Evolutionary conservation across 208 protist genomes (phyloP).

Genomic region (Crithidia fasciculata): DNA sequence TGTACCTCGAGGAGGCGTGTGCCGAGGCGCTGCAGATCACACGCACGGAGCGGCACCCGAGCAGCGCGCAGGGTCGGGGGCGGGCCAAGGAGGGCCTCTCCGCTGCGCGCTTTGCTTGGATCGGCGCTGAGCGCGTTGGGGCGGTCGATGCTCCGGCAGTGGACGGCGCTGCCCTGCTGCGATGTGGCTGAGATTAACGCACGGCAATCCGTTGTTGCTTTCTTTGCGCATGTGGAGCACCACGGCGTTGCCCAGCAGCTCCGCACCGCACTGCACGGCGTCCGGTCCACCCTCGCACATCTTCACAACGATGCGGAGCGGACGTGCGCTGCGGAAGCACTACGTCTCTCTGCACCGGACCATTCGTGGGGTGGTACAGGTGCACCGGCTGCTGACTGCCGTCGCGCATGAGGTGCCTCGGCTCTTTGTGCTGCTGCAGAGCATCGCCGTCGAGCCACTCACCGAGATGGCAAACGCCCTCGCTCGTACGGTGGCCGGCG

Average conservation of each 20-base stretch:
- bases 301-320: slow-evolving; percentile 76
- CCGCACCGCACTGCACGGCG: slow-evolving; percentile 52
- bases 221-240: slow-evolving; percentile 58
- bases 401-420: slow-evolving; percentile 52
- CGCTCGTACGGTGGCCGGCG: slow-evolving; percentile 6
- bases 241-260: slow-evolving; percentile 51
- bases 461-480: slow-evolving; percentile 29
- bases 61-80: slow-evolving; percentile 74
- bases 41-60: slow-evolving; percentile 81
- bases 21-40: slow-evolving; percentile 67
- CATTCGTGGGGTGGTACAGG: slow-evolving; percentile 42
- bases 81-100: slow-evolving; percentile 83
- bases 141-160: slow-evolving; percentile 71
- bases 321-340: slow-evolving; percentile 52
- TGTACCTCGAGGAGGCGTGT: slow-evolving; percentile 68
- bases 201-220: slow-evolving; percentile 67
- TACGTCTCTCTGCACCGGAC: slow-evolving; percentile 71
- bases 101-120: slow-evolving; percentile 73
- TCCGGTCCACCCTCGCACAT: slow-evolving; percentile 55
- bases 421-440: slow-evolving; percentile 44
- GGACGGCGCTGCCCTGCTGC: slow-evolving; percentile 70
- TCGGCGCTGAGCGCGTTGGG: slow-evolving; percentile 57
- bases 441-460: slow-evolving; percentile 38
- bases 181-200: slow-evolving; percentile 56
- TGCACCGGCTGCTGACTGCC: slow-evolving; percentile 47